These are phyloP conservation scores for Vigna trinervia DNA, from an alignment of 306 rosid species.

Conservation along the genomic window DNA sequence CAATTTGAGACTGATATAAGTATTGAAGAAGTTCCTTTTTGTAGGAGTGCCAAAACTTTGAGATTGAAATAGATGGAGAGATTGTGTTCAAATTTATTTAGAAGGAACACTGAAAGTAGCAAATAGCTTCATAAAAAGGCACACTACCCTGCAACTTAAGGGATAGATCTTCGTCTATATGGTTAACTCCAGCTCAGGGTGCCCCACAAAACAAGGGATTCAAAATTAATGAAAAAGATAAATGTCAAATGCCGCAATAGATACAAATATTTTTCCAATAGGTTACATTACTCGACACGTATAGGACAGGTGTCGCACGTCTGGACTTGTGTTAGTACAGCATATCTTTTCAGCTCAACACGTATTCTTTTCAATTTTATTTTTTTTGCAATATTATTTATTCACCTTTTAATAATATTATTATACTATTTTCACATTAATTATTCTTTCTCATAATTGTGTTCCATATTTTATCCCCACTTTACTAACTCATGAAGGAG, in stretches of 20 bases:
- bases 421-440: not conserved
- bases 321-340: conserved; percentile 13
- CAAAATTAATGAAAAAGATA: not conserved
- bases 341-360: conserved; percentile 41
- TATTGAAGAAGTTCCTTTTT: not conserved
- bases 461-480: not conserved
- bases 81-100: not conserved
- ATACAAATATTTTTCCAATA: conserved; percentile 29
- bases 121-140: not conserved
- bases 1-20: not conserved
- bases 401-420: not conserved
- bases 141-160: conserved; percentile 29
- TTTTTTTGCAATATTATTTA: not conserved
- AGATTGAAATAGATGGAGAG: not conserved
- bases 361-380: conserved; percentile 40
- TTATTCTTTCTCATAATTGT: not conserved
- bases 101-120: not conserved
- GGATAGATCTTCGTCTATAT: conserved; percentile 28
- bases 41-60: not conserved
- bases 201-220: conserved; percentile 41
- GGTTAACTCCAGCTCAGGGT: conserved; percentile 32
- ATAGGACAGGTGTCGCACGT: conserved; percentile 52
- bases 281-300: conserved; percentile 54
- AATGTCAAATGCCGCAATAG: conserved; percentile 37
- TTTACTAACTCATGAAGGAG: not conserved